Percentiles rank a stretch among this genome's conserved stretches.
These are phyloP conservation scores for Blastobotrys indianensis DNA, from an alignment of 1,139 yeast genomes.

Conservation along the genomic window DNA sequence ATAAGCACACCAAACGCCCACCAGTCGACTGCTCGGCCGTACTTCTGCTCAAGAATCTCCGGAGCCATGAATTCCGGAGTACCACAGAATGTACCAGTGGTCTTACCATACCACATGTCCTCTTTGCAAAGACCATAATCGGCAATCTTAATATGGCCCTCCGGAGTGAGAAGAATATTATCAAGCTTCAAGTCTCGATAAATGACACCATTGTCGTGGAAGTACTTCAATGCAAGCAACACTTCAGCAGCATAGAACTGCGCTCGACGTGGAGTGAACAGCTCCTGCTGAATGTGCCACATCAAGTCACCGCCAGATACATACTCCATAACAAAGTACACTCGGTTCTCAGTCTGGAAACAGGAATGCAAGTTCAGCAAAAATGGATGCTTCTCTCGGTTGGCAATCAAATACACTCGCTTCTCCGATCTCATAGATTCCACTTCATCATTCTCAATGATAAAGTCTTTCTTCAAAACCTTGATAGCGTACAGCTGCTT, in stretches of 20 bases:
- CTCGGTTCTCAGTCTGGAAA: constrained; percentile 95
- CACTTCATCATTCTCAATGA: constrained; percentile 91
- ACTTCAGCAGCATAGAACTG: constrained; percentile 98
- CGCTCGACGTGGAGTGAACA: constrained; percentile 85
- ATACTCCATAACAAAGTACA: constrained; percentile 97
- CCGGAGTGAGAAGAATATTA: constrained; percentile 77
- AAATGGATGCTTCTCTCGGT: constrained; percentile 87
- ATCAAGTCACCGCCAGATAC: constrained; percentile 96
- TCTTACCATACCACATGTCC: constrained; percentile 85
- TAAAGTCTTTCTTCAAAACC: constrained; percentile 90
- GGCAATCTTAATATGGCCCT: constrained; percentile 95
- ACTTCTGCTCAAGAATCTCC: constrained; percentile 88
- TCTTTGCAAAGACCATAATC: constrained; percentile 97
- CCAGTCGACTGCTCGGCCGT: constrained; percentile 96
- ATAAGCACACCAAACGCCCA: constrained; percentile 98
- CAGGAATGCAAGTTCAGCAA: constrained; percentile 87
- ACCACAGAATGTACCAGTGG: constrained; percentile 96
- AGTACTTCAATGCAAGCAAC: constrained; percentile 77
- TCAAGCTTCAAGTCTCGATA: constrained; percentile 96
- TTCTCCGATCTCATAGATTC: constrained; percentile 92
- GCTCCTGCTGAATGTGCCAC: constrained; percentile 97
- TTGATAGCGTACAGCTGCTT: constrained; percentile 84
- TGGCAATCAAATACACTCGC: constrained; percentile 85
- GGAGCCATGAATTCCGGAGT: constrained; percentile 99
- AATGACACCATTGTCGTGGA: constrained; percentile 93